Base-by-base conservation (phyloP, 1,284 basidiomycete genomes). In the Filobasidium uniguttulatum region DNA sequence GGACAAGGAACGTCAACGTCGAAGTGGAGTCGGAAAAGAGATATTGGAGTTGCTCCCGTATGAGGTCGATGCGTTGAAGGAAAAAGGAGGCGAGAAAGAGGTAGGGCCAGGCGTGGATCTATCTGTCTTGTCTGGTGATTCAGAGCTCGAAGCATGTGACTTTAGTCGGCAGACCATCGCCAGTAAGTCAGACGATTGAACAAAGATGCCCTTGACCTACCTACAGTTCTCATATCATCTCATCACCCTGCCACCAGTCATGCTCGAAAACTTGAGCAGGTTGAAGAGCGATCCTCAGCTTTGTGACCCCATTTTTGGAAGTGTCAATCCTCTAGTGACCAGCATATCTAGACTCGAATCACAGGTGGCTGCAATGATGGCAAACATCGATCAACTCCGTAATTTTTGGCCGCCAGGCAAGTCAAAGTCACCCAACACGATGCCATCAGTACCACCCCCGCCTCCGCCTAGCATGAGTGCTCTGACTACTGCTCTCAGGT, bases 11-110 rank as follows among this genome's bases (percentile, higher is more conserved):
- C 74, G 75, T 48, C 84, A 82, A 60, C 77, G 84, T 22, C 76
- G 86, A 1, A 80, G 85, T 61, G 73, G 82, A 19, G 85, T 87
- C 59, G 76, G 82, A 29, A 76, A 81, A 14, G 85, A 88, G 58
- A 75, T 85, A 10, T 77, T 84, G 57, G 81, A 81, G 0, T 81
- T 85, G 58, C 71, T 90, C 3, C 87, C 86, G 0, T 90, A 86
- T 59, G 79, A 83, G 30, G 75, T 80, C 5, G 72, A 73, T 48
- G 81, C 80, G 12, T 77, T 86, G 10, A 23, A 23, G 5, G 6
- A 10, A n/a, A 33, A 38, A n/a, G 30, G 36, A 14, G 34, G 53
- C 2, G 36, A 62, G 31, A 56, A 59, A 62, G 25, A 57, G 49
- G 8, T 54, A 53, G 44, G 50, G 80, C 84, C 85, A 0, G 73